Evolutionary conservation across 768 basidiomycete species (phyloP).

Genomic region (Termitomyces sp.): DNA sequence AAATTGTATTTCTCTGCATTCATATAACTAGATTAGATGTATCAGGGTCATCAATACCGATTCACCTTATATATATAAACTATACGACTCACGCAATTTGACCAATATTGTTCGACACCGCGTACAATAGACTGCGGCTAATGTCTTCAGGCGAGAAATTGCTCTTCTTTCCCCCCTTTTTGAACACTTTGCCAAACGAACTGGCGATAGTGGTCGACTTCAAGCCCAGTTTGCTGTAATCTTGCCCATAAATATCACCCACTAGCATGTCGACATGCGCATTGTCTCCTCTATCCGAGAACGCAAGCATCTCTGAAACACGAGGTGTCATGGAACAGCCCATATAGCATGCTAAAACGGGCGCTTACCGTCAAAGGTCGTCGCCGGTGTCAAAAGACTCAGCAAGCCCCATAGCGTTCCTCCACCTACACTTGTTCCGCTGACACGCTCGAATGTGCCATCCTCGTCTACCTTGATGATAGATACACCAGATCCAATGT

Average conservation of each 20-base stretch:
- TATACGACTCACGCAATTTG: slow-evolving; percentile 88
- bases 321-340: not conserved
- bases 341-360: slow-evolving; percentile 5
- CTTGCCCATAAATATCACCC: slow-evolving; percentile 98
- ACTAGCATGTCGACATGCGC: slow-evolving; percentile 96
- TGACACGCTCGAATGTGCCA: slow-evolving; percentile 92
- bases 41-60: slow-evolving; percentile 3
- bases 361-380: slow-evolving; percentile 88
- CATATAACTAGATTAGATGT: slow-evolving; percentile 69
- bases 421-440: slow-evolving; percentile 94
- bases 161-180: slow-evolving; percentile 74
- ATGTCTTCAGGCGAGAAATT: slow-evolving; percentile 90
- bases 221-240: slow-evolving; percentile 90
- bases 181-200: slow-evolving; percentile 98
- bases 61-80: not conserved
- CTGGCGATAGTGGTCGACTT: slow-evolving; percentile 98
- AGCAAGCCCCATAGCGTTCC: slow-evolving; percentile 97
- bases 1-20: slow-evolving; percentile 98
- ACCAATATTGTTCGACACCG: slow-evolving; percentile 97
- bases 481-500: slow-evolving; percentile 96
- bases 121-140: slow-evolving; percentile 89
- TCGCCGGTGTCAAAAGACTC: slow-evolving; percentile 91
- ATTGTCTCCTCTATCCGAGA: slow-evolving; percentile 94
- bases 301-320: slow-evolving; percentile 82
- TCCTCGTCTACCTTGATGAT: slow-evolving; percentile 97